phyloP scores from a whole-genome alignment of 83 land plant genomes.

The Thuja plicata region DNA sequence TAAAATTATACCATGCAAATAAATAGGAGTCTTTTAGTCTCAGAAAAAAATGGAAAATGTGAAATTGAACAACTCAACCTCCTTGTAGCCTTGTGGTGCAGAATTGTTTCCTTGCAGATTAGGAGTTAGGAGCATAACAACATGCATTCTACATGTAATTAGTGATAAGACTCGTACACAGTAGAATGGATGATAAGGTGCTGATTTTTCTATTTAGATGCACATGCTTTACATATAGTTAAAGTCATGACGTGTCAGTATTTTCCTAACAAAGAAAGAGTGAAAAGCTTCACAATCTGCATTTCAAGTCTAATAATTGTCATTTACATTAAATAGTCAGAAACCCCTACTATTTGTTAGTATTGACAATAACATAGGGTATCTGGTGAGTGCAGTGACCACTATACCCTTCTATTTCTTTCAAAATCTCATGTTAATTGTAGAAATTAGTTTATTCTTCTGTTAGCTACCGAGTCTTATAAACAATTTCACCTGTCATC shows the following conservation, averaged over 20 bases:
- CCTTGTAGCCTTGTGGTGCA: not conserved
- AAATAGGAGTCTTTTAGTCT: not conserved
- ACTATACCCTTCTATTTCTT: not conserved
- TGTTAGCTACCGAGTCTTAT: not conserved
- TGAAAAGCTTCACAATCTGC: not conserved
- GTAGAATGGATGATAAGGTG: not conserved
- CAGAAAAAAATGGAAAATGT: not conserved
- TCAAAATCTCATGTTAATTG: not conserved
- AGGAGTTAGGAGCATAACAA: not conserved
- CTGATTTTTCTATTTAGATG: not conserved
- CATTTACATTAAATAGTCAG: not conserved
- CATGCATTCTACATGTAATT: not conserved
- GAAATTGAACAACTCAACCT: not conserved
- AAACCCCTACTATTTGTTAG: not conserved
- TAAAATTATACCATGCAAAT: not conserved
- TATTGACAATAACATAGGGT: not conserved
- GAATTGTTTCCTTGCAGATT: not conserved
- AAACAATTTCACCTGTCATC: not conserved
- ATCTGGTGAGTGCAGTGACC: not conserved
- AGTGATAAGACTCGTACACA: not conserved
- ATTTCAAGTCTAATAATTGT: not conserved
- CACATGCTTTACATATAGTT: not conserved
- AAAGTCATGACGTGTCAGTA: not conserved
- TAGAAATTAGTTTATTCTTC: not conserved
- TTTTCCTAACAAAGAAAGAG: not conserved